Evolutionary conservation across 768 basidiomycete species (phyloP).

Genomic region (Boletales sp.): DNA sequence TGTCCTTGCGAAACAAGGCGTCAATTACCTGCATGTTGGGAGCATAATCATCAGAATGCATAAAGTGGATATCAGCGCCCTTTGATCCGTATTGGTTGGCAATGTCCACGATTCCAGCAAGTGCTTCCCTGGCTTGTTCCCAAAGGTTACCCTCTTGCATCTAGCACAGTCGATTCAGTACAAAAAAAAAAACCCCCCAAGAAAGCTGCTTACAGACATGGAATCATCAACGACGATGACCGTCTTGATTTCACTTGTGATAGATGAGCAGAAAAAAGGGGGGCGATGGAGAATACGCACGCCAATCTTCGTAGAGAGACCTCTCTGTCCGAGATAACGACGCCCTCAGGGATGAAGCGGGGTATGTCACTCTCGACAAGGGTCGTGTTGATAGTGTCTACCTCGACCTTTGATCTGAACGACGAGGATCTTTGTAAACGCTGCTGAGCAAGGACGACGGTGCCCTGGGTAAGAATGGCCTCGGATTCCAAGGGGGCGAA

Average conservation of each 20-base stretch:
- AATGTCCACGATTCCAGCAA: conserved; percentile 38
- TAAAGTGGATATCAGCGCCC: conserved; percentile 42
- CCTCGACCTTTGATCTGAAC: conserved; percentile 5
- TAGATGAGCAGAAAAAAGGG: background rate
- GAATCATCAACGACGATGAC: conserved; percentile 42
- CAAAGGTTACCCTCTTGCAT: conserved; percentile 41
- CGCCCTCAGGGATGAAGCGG: conserved; percentile 18
- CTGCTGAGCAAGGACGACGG: conserved; percentile 29
- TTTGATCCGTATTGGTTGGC: conserved; percentile 35
- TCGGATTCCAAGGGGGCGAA: conserved; percentile 15
- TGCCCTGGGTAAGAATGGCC: conserved; percentile 21
- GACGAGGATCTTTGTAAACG: background rate
- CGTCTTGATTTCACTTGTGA: conserved; percentile 36
- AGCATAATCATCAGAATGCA: conserved; percentile 34
- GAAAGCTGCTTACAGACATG: conserved; percentile 26
- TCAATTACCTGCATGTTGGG: conserved; percentile 21
- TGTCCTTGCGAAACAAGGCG: background rate
- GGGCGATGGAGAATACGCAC: conserved; percentile 16
- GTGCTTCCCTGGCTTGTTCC: conserved; percentile 37
- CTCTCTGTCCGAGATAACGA: conserved; percentile 18
- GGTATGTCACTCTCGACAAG: conserved; percentile 27
- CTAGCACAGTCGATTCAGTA: conserved; percentile 11
- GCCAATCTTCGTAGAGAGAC: conserved; percentile 19
- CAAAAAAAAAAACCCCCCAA: background rate
- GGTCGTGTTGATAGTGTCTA: conserved; percentile 23